Base-by-base conservation (phyloP, 805 yeast genomes). In the Candida golubevii region DNA sequence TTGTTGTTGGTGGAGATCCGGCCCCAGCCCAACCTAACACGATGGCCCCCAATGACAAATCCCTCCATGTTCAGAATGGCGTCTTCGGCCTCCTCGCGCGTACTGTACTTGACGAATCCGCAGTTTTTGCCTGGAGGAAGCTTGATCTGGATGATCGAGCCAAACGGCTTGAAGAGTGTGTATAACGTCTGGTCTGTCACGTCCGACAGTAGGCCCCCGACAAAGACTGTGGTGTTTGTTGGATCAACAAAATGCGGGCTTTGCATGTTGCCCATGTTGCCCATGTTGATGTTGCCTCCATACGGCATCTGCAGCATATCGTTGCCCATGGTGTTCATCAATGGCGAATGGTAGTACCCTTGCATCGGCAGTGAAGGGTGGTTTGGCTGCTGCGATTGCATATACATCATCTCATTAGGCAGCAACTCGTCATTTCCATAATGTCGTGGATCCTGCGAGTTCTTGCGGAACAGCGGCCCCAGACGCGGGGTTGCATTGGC, bases 21-120 rank as follows among this genome's bases (percentile, higher is more conserved):
- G 28, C 97, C 97, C 97, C 97, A 89, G 41, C 91, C 83, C 46
- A 89, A 74, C 55, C 96, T 74, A 39, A 89, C 82, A 49, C 91
- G 75, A 45, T 87, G 83, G 46, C 87, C 89, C 40, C 90, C 91
- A 54, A 89, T 83, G 32, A 88, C 88, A 60, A 81, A 87, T 8
- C 96, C 96, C 65, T 89, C 96, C 95, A 89, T 85, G 50, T 83
- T 85, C 31, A 79, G 72, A 49, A 89, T 85, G 9, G 97, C 95
- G 43, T 75, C 75, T 64, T 90, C 97, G 1, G 97, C 97, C 53
- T 87, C 81, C 36, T 80, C 79, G 45, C 96, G 72, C 42, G 83
- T 79, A 34, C 80, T 78, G 61, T 78, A 89, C 63, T 87, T 95
- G 42, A 89, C 88, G 66, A 90, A 88, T 0, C 96, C 96, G 66